These are phyloP conservation scores for Paecilomyces formosus DNA, from an alignment of 2,329 filamentous ascomycete genomes.

Conservation along the genomic window DNA sequence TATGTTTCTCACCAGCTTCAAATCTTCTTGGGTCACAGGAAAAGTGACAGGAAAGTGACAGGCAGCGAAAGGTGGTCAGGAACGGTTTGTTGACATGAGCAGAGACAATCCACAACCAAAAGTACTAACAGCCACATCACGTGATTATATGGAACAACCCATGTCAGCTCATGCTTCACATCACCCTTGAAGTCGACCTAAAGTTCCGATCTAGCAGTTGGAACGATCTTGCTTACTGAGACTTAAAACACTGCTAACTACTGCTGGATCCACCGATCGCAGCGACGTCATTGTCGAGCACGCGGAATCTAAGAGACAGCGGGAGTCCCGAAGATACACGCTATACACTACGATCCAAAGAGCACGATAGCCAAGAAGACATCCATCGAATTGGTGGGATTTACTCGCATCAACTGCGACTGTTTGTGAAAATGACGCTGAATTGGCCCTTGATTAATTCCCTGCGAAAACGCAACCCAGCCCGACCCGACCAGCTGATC, in stretches of 20 bases:
- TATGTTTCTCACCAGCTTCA: neutral
- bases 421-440: slow-evolving; percentile 9
- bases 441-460: slow-evolving; percentile 17
- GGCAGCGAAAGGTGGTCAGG: neutral
- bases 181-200: slow-evolving; percentile 1
- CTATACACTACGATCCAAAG: neutral
- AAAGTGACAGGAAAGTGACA: no score
- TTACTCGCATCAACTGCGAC: slow-evolving; percentile 11
- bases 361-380: neutral
- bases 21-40: neutral
- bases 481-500: slow-evolving; percentile 18
- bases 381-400: neutral
- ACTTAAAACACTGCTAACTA: neutral
- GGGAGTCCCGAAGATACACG: no score
- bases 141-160: neutral
- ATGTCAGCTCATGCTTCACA: neutral
- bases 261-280: neutral
- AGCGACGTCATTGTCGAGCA: neutral
- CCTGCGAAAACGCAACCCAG: slow-evolving; percentile 19
- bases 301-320: no score
- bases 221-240: neutral
- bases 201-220: slow-evolving; percentile 6
- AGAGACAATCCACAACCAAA: neutral
- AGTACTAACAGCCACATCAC: neutral
- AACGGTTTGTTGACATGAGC: neutral